Conservation (phyloP, 2,329 filamentous ascomycete species). For the Reticulascus tulasneorum region DNA sequence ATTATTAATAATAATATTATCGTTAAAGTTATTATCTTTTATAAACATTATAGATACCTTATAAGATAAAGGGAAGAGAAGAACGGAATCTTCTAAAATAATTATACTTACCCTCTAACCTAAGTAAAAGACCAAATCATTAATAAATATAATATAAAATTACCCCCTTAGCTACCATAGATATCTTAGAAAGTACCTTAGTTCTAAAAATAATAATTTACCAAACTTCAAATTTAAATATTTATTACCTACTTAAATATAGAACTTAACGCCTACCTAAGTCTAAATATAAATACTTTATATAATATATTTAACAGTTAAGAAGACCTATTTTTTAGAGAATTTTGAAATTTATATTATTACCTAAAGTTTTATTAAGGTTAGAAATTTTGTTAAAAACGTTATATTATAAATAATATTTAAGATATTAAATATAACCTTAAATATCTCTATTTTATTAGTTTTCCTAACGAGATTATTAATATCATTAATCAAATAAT, state of each 20-base stretch:
- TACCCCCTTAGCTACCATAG: background rate
- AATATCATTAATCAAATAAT: background rate
- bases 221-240: no score
- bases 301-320: background rate
- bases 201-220: no score
- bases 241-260: no score
- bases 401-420: background rate
- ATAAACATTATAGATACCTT: conserved; percentile 1
- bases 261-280: background rate
- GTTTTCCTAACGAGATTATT: no score
- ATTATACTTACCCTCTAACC: no score
- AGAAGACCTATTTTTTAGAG: background rate
- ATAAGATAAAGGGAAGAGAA: background rate
- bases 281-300: background rate
- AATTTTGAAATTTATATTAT: no score
- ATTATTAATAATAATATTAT: no score
- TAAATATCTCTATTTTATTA: background rate
- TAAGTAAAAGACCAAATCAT: no score
- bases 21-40: background rate
- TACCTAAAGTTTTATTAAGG: no score
- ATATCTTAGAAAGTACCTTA: no score
- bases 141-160: no score
- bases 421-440: background rate
- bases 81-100: no score
- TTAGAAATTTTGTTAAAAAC: background rate